Base-by-base conservation (phyloP, 179 eudicot genomes). In the Beta macrorhiza region DNA sequence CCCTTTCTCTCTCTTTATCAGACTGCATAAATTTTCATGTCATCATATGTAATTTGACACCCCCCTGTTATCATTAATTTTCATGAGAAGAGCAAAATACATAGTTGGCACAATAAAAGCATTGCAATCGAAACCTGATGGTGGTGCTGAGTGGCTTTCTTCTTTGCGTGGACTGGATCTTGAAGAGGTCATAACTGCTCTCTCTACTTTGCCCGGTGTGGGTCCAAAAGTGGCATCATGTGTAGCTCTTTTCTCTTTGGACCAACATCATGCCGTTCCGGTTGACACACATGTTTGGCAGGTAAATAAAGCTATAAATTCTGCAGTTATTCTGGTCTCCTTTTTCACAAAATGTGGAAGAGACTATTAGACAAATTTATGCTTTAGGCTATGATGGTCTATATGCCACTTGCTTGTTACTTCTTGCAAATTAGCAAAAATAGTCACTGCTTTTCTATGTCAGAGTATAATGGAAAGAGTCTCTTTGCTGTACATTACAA, bases 221-320 rank as follows among this genome's bases (percentile, higher is more conserved):
- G 99, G 99, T 79, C 99, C 99, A 22, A 95, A 95, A 85, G 99
- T 95, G 80, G 99, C 98, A 77, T 95, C 99, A 3, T 93, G 99
- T 85, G 86, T 95, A 75, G 98, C 98, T 84, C 97, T 95, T 79
- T 95, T 95, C 82, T 91, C 98, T 83, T 86, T 95, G 67, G 99
- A 95, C 83, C 99, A 95, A 51, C 99, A 95, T 86, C 98, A 93
- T 58, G 95, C 99, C 20, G 89, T 95, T 84, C 99, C 97, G 44
- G 97, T 95, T 74, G 99, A 95, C 88, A 92, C 97, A 7, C 99
- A 95, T 78, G 95, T 95, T 70, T 95, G 99, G 99, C 70, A 89
- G 96, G 98, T 93, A 67, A 22, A 69, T 3, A 37, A 25, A 81
- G 68, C 19, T 67, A 4, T 67, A 19, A 29, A 75, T 19, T 20